Evolutionary conservation across 495 filamentous ascomycete genomes (phyloP).

Genomic region (Podospora appendiculata): DNA sequence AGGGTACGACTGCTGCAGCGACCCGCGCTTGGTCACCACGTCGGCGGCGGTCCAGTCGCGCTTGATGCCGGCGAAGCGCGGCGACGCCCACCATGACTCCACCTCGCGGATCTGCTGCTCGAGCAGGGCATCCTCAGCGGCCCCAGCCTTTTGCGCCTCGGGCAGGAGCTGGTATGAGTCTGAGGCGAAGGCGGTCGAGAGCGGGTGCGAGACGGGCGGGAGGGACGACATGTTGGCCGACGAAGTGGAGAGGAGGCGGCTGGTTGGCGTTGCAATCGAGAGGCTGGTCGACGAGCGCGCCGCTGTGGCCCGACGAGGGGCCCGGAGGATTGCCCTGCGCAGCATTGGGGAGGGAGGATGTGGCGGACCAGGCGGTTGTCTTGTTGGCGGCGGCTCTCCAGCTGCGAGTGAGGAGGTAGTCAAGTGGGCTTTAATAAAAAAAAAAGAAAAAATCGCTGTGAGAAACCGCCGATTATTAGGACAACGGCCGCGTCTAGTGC

Average conservation of each 20-base stretch:
- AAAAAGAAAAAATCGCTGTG: too few species aligned
- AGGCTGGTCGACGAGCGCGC: conserved; percentile 6
- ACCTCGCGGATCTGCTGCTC: conserved; percentile 74
- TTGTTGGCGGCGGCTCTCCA: too few species aligned
- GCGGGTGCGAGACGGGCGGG: conserved; percentile 15
- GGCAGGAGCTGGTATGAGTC: conserved; percentile 78
- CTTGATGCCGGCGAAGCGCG: conserved; percentile 81
- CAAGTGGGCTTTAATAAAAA: too few species aligned
- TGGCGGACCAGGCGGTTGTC: not conserved
- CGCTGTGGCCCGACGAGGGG: conserved; percentile 16
- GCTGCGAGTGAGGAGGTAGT: too few species aligned
- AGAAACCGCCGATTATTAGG: too few species aligned
- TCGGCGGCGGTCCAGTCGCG: conserved; percentile 84
- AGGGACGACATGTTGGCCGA: conserved; percentile 18
- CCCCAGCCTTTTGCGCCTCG: conserved; percentile 61
- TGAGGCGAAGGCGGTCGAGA: conserved; percentile 43
- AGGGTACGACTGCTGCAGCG: conserved; percentile 78
- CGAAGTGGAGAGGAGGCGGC: conserved; percentile 16
- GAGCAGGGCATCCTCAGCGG: conserved; percentile 74
- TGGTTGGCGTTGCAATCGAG: conserved; percentile 3
- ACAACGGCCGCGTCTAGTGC: too few species aligned
- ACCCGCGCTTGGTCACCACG: conserved; percentile 86
- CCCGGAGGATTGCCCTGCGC: conserved; percentile 14
- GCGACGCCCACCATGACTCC: conserved; percentile 76
- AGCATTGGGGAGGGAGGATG: conserved; percentile 16